Conservation (phyloP, 2,329 filamentous ascomycete species). For the Trichothecium roseum region DNA sequence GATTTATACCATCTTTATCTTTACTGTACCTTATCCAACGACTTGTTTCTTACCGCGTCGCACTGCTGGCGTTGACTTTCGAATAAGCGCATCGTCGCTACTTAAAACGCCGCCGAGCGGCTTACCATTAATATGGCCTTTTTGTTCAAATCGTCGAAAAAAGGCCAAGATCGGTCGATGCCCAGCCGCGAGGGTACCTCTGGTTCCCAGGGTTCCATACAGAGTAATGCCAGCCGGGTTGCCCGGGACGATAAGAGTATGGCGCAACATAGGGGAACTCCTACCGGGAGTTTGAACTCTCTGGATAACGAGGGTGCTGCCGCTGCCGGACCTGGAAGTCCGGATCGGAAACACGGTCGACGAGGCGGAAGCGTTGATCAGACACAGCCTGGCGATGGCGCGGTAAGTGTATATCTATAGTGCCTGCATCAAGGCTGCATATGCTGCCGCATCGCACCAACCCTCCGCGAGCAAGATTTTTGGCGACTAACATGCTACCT, state of each 20-base stretch:
- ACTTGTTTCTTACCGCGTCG: no score
- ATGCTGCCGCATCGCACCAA: background rate
- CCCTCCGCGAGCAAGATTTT: background rate
- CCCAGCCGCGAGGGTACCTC: slow-evolving; percentile 43
- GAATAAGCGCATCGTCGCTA: no score
- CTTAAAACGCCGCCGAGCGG: slow-evolving; percentile 21
- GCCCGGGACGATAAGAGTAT: slow-evolving; percentile 43
- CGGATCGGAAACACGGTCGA: slow-evolving; percentile 51
- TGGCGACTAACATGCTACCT: slow-evolving; percentile 8
- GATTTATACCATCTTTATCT: no score
- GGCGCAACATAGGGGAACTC: slow-evolving; percentile 50
- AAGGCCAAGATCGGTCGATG: slow-evolving; percentile 54
- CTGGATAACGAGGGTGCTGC: slow-evolving; percentile 40
- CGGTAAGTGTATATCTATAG: slow-evolving; percentile 26
- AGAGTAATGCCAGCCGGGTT: slow-evolving; percentile 35
- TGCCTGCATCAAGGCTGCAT: background rate
- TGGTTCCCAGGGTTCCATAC: slow-evolving; percentile 36
- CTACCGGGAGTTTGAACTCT: slow-evolving; percentile 70
- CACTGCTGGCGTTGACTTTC: no score
- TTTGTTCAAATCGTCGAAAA: slow-evolving; percentile 70
- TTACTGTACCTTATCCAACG: no score
- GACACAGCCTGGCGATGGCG: slow-evolving; percentile 28
- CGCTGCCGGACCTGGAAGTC: slow-evolving; percentile 41
- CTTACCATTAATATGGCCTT: slow-evolving; percentile 57
- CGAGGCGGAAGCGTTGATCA: slow-evolving; percentile 41